Percentiles rank a stretch among this genome's conserved stretches.
These are phyloP conservation scores for Exobasidium cylindrosporum DNA, from an alignment of 1,284 basidiomycete species.

Conservation along the genomic window DNA sequence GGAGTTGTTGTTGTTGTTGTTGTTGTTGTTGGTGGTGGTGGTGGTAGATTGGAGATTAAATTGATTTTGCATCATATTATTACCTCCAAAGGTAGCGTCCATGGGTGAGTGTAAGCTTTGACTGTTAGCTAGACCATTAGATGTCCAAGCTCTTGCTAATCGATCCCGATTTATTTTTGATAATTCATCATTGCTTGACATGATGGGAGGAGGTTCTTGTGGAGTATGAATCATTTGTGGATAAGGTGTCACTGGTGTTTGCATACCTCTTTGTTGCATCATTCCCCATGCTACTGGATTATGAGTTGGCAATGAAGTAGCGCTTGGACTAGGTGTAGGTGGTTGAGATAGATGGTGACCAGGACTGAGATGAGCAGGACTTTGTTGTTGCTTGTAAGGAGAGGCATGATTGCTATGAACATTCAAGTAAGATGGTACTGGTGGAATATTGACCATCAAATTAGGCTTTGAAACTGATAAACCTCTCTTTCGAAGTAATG, in stretches of 20 bases:
- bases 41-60: not conserved
- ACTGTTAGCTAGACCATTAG: not conserved
- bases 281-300: constrained; percentile 33
- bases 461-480: constrained; percentile 44
- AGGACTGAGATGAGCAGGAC: not conserved
- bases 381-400: not conserved
- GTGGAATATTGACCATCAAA: constrained; percentile 43
- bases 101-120: constrained; percentile 1
- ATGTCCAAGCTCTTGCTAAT: constrained; percentile 41
- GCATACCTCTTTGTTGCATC: constrained; percentile 44
- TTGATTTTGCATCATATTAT: not conserved
- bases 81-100: not conserved
- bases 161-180: constrained; percentile 40
- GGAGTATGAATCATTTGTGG: constrained; percentile 29
- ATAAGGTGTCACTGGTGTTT: constrained; percentile 44
- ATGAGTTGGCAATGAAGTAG: constrained; percentile 15
- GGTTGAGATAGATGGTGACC: constrained; percentile 19
- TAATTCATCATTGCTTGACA: constrained; percentile 26
- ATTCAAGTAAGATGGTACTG: constrained; percentile 35
- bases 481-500: constrained; percentile 44
- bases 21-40: not conserved
- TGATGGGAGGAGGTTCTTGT: constrained; percentile 37
- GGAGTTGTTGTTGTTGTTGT: not conserved
- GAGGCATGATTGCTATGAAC: constrained; percentile 22
- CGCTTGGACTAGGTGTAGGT: constrained; percentile 27